These are phyloP conservation scores for Catunica adiposa DNA, from an alignment of 2,329 filamentous ascomycete genomes.

Conservation along the genomic window DNA sequence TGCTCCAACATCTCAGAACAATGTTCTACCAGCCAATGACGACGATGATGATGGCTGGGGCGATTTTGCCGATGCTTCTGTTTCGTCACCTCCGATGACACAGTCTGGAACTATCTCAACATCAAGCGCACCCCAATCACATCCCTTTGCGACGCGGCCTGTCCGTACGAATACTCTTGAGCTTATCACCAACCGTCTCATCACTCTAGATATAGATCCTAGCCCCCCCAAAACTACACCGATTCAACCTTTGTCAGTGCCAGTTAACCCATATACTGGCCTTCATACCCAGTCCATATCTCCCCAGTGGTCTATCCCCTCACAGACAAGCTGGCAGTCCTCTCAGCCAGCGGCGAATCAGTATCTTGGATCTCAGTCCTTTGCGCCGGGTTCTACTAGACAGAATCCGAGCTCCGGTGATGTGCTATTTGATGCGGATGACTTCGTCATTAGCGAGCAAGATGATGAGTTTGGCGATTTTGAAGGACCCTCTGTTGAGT, in stretches of 20 bases:
- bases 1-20: neutral
- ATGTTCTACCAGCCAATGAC: neutral
- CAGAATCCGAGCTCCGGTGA: constrained; percentile 25
- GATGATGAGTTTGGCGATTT: constrained; percentile 36
- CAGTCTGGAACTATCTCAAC: neutral
- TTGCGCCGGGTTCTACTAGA: neutral
- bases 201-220: constrained; percentile 21
- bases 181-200: constrained; percentile 35
- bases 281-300: too few relatives aligned
- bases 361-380: too few relatives aligned
- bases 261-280: neutral
- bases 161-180: constrained; percentile 36
- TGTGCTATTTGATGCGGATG: constrained; percentile 50
- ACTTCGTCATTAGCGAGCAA: constrained; percentile 25
- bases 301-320: too few relatives aligned
- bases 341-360: too few relatives aligned
- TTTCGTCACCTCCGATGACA: neutral
- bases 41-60: constrained; percentile 51
- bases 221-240: neutral
- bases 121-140: neutral
- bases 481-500: constrained; percentile 12
- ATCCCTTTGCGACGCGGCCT: constrained; percentile 14
- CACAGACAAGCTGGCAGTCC: too few relatives aligned
- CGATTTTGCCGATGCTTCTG: constrained; percentile 43
- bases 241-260: neutral